Conservation (phyloP, 2,329 filamentous ascomycete species). For the Penicillium fuscoglaucum region DNA sequence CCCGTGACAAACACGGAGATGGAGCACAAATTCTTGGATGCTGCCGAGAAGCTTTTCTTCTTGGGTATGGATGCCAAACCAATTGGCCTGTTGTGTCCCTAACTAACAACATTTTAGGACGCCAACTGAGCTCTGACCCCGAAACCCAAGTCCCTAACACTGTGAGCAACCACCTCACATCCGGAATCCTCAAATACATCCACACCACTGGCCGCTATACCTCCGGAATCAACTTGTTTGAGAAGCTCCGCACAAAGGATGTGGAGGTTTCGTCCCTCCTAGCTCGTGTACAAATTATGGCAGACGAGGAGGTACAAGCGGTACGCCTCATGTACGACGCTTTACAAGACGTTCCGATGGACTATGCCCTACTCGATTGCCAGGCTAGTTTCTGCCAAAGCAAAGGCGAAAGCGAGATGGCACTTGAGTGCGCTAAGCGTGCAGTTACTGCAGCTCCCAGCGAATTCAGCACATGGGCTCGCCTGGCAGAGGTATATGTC, state of each 20-base stretch:
- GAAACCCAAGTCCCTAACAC: conserved; percentile 97
- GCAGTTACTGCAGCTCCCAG: conserved; percentile 93
- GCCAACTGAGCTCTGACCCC: conserved; percentile 93
- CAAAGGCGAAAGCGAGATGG: conserved; percentile 84
- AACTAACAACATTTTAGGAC: conserved; percentile 57
- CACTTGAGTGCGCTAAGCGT: conserved; percentile 88
- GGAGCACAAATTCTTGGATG: conserved; percentile 92
- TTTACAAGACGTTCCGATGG: conserved; percentile 90
- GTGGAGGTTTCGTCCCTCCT: conserved; percentile 91
- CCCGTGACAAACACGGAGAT: conserved; percentile 97
- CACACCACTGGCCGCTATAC: conserved; percentile 91
- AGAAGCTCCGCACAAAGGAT: conserved; percentile 88
- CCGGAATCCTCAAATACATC: conserved; percentile 92
- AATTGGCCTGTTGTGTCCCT: neutral
- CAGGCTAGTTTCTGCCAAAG: conserved; percentile 88
- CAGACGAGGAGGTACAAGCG: conserved; percentile 95
- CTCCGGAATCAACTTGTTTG: conserved; percentile 95
- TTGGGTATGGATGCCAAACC: conserved; percentile 58
- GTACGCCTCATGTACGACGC: conserved; percentile 85
- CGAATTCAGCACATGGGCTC: conserved; percentile 96
- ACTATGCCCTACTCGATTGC: conserved; percentile 92
- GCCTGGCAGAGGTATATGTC: conserved; percentile 90
- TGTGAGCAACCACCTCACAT: conserved; percentile 91
- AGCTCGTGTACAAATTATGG: conserved; percentile 87
- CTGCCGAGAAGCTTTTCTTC: conserved; percentile 93